These are phyloP conservation scores for Naganishia vaughanmartiniae DNA, from an alignment of 768 basidiomycete species.

Conservation along the genomic window DNA sequence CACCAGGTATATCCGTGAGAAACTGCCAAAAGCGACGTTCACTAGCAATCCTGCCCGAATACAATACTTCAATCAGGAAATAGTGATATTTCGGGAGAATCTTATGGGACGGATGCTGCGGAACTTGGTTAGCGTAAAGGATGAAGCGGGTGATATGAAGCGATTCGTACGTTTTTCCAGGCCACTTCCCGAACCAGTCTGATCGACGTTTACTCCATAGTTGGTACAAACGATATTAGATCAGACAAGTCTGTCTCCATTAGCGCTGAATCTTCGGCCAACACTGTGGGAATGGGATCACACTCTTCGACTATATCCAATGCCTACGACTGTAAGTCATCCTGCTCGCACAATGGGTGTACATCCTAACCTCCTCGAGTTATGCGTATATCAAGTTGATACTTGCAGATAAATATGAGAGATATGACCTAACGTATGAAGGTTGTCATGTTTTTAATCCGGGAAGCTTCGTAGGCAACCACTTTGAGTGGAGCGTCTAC, in stretches of 20 bases:
- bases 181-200: not conserved
- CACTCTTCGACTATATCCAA: slow-evolving; percentile 82
- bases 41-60: slow-evolving; percentile 89
- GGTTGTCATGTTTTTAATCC: slow-evolving; percentile 99
- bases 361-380: not conserved
- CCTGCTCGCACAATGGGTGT: not conserved
- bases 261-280: slow-evolving; percentile 80
- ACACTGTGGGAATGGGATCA: slow-evolving; percentile 88
- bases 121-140: slow-evolving; percentile 85
- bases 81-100: slow-evolving; percentile 90
- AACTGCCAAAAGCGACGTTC: slow-evolving; percentile 77
- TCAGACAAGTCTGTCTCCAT: slow-evolving; percentile 87
- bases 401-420: slow-evolving; percentile 93
- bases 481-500: slow-evolving; percentile 84
- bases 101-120: slow-evolving; percentile 89
- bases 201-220: slow-evolving; percentile 54
- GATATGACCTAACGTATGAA: slow-evolving; percentile 93
- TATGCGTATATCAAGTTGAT: slow-evolving; percentile 61
- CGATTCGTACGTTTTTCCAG: slow-evolving; percentile 65
- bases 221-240: slow-evolving; percentile 95
- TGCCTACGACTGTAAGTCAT: slow-evolving; percentile 77
- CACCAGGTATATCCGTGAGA: slow-evolving; percentile 64
- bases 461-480: slow-evolving; percentile 79
- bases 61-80: slow-evolving; percentile 91
- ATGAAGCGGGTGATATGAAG: slow-evolving; percentile 70